A percentile compares a stretch with the other conserved stretches of the same genome.
Conservation (phyloP, 495 filamentous ascomycete genomes). For the Ramalina peruviana region DNA sequence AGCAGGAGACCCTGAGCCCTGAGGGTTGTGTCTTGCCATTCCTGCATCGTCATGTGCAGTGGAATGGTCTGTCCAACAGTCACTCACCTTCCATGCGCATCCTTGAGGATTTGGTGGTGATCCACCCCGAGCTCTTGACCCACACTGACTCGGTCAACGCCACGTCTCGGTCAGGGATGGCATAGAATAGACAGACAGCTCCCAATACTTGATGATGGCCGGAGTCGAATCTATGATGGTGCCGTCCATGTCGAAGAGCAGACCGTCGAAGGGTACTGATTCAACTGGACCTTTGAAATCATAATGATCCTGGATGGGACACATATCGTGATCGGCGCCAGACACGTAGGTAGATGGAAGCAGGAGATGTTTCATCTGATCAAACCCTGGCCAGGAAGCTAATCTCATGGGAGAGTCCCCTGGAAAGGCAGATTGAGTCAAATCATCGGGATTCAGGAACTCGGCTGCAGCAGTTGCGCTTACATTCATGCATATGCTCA, state of each 20-base stretch:
- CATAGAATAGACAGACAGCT: conserved; percentile 39
- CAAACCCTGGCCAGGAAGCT: no score
- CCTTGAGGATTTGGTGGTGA: conserved; percentile 27
- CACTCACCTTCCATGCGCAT: neutral
- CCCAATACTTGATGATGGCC: conserved; percentile 89
- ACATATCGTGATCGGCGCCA: neutral
- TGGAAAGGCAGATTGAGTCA: no score
- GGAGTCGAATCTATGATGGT: conserved; percentile 68
- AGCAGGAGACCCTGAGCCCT: no score
- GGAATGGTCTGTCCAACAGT: no score
- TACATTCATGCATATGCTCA: neutral
- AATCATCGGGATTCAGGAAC: neutral
- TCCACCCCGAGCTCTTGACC: conserved; percentile 72
- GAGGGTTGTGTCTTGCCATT: no score
- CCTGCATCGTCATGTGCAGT: no score
- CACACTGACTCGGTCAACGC: conserved; percentile 37
- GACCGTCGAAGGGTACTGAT: conserved; percentile 51
- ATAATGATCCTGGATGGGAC: conserved; percentile 4
- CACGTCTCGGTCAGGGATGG: neutral
- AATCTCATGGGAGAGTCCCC: no score
- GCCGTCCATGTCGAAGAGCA: conserved; percentile 59
- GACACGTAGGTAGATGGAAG: no score
- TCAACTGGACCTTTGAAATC: conserved; percentile 46
- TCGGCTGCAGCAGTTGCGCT: neutral
- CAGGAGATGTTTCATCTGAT: no score